These are phyloP conservation scores for Eucalyptus curtisii DNA, from an alignment of 345 rosid species.

Conservation along the genomic window DNA sequence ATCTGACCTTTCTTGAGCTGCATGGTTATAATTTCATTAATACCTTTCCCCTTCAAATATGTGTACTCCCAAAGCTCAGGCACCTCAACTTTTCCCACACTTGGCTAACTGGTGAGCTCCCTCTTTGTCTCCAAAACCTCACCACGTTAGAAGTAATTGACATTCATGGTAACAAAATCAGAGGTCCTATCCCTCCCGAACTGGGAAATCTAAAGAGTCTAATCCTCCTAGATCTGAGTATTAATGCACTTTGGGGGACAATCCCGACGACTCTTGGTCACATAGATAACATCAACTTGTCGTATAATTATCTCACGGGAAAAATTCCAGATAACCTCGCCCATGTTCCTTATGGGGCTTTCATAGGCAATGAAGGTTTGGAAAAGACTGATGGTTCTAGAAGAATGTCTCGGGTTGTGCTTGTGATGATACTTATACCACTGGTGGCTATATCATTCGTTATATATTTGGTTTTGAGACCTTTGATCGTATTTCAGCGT, in stretches of 20 bases:
- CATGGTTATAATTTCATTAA: rapidly evolving
- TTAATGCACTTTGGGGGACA: rapidly evolving
- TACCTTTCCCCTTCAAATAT: not conserved
- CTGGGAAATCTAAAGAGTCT: not conserved
- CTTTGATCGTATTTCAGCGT: rapidly evolving
- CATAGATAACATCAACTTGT: not conserved
- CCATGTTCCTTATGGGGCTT: too few species aligned
- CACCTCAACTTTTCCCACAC: not conserved
- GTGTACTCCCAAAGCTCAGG: not conserved
- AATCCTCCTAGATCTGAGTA: not conserved
- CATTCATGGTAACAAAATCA: too few species aligned
- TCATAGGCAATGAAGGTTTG: not conserved
- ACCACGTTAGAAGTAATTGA: too few species aligned
- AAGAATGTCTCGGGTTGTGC: not conserved
- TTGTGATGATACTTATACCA: not conserved
- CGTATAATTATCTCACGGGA: not conserved
- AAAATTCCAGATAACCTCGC: not conserved
- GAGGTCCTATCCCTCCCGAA: not conserved
- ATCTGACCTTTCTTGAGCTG: not conserved
- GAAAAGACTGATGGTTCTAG: not conserved
- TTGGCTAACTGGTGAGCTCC: rapidly evolving
- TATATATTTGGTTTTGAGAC: not conserved
- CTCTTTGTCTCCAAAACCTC: too few species aligned
- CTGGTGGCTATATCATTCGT: not conserved
- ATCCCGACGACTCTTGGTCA: not conserved